Evolutionary conservation across 768 basidiomycete species (phyloP).

Genomic region (Coprinopsis sp.): DNA sequence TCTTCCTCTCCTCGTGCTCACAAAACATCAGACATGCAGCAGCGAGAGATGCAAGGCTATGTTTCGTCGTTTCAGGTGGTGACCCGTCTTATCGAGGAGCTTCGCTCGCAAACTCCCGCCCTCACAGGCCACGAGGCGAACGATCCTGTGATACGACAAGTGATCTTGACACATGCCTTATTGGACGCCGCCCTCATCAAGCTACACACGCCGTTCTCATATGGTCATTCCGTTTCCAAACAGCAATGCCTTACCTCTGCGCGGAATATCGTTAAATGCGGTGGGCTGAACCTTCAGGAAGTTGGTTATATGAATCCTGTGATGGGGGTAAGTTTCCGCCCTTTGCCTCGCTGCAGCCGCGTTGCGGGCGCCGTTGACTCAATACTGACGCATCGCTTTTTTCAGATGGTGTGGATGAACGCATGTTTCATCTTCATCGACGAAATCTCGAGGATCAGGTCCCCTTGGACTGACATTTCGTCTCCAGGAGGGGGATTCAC

Average conservation of each 20-base stretch:
- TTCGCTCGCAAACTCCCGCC: conserved; percentile 32
- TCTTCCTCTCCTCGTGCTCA: conserved; percentile 7
- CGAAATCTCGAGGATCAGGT: conserved; percentile 39
- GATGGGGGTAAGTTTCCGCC: conserved; percentile 40
- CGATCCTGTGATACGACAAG: conserved; percentile 30
- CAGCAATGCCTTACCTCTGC: conserved; percentile 41
- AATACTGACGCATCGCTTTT: conserved; percentile 9
- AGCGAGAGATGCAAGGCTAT: conserved; percentile 39
- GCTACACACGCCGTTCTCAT: conserved; percentile 45
- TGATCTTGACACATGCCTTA: conserved; percentile 45
- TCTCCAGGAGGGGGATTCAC: conserved; percentile 16
- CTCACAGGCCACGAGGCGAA: conserved; percentile 27
- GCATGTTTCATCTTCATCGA: conserved; percentile 44
- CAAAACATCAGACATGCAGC: conserved; percentile 31
- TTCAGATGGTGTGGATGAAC: conserved; percentile 42
- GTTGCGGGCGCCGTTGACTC: too few species aligned
- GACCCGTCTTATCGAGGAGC: conserved; percentile 40
- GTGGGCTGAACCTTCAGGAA: conserved; percentile 34
- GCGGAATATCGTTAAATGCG: conserved; percentile 37
- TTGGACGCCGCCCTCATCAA: conserved; percentile 47
- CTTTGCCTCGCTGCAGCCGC: conserved; percentile 9
- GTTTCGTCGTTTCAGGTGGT: conserved; percentile 40
- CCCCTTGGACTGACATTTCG: conserved; percentile 26
- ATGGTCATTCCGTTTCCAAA: conserved; percentile 37
- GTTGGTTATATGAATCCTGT: conserved; percentile 43